phyloP scores from a whole-genome alignment of 345 rosid genomes.

The Gossypium sturtianum region DNA sequence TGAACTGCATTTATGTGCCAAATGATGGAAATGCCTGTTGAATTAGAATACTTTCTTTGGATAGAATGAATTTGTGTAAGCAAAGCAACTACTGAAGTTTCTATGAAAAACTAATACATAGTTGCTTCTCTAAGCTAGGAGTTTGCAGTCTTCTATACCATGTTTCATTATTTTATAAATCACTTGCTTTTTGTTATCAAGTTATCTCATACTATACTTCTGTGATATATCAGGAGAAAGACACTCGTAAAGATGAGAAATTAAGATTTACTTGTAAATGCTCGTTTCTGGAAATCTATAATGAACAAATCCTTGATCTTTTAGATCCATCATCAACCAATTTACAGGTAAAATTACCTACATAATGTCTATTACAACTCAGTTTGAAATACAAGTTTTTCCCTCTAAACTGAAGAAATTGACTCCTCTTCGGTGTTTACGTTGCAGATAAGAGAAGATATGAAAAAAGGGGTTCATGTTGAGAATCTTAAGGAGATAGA shows the following conservation, averaged over 20 bases:
- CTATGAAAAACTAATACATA: not conserved
- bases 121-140: conserved; percentile 4
- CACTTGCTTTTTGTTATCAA: not conserved
- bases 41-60: not conserved
- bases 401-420: not conserved
- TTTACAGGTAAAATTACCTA: conserved; percentile 55
- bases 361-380: not conserved
- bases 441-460: conserved; percentile 85
- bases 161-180: not conserved
- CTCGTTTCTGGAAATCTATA: conserved; percentile 96
- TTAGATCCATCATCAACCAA: conserved; percentile 81
- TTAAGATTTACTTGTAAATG: conserved; percentile 76
- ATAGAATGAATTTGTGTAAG: conserved; percentile 1
- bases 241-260: conserved; percentile 74
- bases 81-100: not conserved
- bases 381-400: not conserved
- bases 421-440: not conserved
- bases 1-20: not conserved
- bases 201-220: conserved; percentile 6
- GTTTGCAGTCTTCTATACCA: not conserved
- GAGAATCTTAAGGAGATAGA: conserved; percentile 92
- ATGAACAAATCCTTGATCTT: conserved; percentile 95
- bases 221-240: conserved; percentile 66
- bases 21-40: not conserved
- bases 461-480: conserved; percentile 85